Percentiles rank a stretch among this genome's conserved stretches.
These are phyloP conservation scores for Annulohypoxylon truncatum DNA, from an alignment of 2,329 filamentous ascomycete genomes.

Conservation along the genomic window DNA sequence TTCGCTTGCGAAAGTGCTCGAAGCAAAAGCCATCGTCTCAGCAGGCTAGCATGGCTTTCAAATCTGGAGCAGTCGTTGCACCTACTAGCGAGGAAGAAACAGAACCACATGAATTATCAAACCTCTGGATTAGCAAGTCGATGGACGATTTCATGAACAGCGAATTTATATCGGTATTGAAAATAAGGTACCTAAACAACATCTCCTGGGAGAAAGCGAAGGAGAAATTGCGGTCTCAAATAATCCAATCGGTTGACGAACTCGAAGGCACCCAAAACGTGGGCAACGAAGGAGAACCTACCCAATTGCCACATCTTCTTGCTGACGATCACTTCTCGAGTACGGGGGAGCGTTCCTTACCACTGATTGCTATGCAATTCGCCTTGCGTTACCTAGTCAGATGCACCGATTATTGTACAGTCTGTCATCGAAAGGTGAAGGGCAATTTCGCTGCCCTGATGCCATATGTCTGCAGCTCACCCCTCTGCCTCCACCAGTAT, in stretches of 20 bases:
- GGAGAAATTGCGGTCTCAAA: constrained; percentile 40
- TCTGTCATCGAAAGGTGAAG: constrained; percentile 78
- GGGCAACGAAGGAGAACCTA: not conserved
- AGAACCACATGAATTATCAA: constrained; percentile 56
- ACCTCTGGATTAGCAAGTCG: constrained; percentile 77
- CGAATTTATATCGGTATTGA: constrained; percentile 71
- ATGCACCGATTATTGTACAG: constrained; percentile 88
- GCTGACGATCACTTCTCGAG: constrained; percentile 48
- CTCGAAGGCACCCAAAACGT: not conserved
- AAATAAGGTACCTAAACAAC: constrained; percentile 63
- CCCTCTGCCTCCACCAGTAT: constrained; percentile 88
- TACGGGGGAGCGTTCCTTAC: constrained; percentile 59
- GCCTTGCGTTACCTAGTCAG: constrained; percentile 79
- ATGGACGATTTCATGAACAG: constrained; percentile 75
- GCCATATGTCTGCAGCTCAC: constrained; percentile 80
- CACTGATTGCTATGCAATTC: constrained; percentile 77
- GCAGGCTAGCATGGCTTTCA: constrained; percentile 66
- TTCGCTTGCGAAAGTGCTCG: constrained; percentile 77
- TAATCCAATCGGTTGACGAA: not conserved
- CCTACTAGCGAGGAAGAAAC: not conserved
- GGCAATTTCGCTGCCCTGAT: constrained; percentile 76
- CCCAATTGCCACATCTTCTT: constrained; percentile 43
- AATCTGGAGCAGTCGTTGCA: constrained; percentile 42
- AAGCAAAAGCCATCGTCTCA: constrained; percentile 75
- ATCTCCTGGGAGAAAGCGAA: constrained; percentile 78